Base-by-base conservation (phyloP, 805 yeast species). In the Saccharomycopsis fodiens region DNA sequence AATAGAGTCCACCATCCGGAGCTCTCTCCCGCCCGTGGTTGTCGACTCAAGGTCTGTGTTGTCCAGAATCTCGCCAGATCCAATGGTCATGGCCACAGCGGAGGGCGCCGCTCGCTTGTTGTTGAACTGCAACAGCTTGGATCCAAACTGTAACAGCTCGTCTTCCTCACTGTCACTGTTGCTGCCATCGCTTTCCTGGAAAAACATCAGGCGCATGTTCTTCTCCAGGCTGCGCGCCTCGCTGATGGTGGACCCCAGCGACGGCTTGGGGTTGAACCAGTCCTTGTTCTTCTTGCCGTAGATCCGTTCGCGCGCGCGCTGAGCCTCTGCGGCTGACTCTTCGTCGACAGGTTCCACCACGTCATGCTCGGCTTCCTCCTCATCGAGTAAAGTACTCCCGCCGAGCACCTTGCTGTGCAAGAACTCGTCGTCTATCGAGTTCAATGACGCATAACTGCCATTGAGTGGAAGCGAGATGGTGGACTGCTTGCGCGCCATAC, bases 401-500 rank as follows among this genome's bases (percentile, higher is more conserved):
- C 10, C 29, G 13, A 16, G 15, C 4, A 25, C 30, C 12, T 32
- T 32, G 4, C 45, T 16, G 17, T 45, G 41, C 13, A 45, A 10
- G 20, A 45, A 45, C n/a, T 45, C 45, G 35, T 46, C 58, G 52
- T 43, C 63, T 48, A 75, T 72, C 58, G 88, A 78, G 56, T 81
- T 88, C 57, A 84, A 64, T 0, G 89, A 82, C 1, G 91, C 91
- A 67, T 82, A 82, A 51, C 88, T 81, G 35, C 84, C 85, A 50
- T 77, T 80, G 13, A 80, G 66, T 0, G 86, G 86, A 34, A 82
- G 59, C 3, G 83, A 73, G 35, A 84, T 84, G 32, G 79, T 72
- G n/a, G 82, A 75, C 1, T 81, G 65, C 4, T 59, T 62, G n/a
- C 59, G 49, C 44, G 65, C 69, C 8, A 66, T 70, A 2, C 68